Percentiles rank a stretch among this genome's conserved stretches.
Evolutionary conservation across 352 stramenopile genomes (phyloP).

Genomic region (Phytopythium litorale): DNA sequence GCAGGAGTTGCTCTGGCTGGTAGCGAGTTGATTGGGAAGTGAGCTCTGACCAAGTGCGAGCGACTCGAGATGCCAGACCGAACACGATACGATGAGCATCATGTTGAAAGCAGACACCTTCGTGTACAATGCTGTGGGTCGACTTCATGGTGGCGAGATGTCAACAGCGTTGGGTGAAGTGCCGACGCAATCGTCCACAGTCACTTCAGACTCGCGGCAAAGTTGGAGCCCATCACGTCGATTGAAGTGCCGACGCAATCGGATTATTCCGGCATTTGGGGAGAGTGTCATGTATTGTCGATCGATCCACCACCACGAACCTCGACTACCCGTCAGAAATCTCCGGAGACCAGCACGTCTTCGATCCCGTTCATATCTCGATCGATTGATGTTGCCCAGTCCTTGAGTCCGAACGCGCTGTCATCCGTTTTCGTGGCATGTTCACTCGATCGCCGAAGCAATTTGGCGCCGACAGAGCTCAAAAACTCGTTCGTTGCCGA

Average conservation of each 20-base stretch:
- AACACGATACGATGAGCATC: too few relatives aligned
- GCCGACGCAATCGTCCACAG: not conserved
- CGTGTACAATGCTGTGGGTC: too few relatives aligned
- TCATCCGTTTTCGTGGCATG: not conserved
- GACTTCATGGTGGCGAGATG: too few relatives aligned
- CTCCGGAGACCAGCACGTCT: not conserved
- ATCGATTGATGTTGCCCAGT: not conserved
- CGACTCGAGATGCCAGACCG: not conserved
- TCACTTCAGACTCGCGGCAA: not conserved
- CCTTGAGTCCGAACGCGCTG: not conserved
- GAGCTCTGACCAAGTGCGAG: not conserved
- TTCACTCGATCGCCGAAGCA: not conserved
- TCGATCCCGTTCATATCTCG: not conserved
- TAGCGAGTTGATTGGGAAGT: not conserved
- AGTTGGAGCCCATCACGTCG: not conserved
- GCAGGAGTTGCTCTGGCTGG: not conserved
- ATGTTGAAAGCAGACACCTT: too few relatives aligned
- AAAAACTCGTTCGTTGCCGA: not conserved
- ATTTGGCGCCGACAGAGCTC: not conserved
- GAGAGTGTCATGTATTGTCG: not conserved
- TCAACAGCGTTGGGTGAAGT: not conserved
- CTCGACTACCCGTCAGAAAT: not conserved
- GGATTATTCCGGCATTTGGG: not conserved
- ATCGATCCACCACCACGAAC: not conserved
- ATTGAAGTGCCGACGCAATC: constrained; percentile 2